Evolutionary conservation across 208 protist genomes (phyloP), one percentile per base, ranked within the genome.

Genomic region (Leishmania tarentolae): DNA sequence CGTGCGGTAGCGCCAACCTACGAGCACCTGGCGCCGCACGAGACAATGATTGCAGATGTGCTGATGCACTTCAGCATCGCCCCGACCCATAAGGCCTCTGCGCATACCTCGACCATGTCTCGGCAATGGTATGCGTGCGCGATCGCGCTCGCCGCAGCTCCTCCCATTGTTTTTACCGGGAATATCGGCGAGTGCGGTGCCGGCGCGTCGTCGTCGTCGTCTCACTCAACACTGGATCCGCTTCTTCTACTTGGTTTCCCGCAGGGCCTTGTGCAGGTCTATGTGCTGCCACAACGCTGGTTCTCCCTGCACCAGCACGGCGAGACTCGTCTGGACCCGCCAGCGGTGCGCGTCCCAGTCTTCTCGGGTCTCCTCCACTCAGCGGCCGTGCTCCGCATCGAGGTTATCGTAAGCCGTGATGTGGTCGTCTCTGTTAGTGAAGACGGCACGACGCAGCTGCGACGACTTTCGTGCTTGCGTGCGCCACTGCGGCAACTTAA

Each of bases 231-330:
- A 50, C 57, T 53, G 83, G 82, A 85, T 40, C 72, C 79, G 37
- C 92, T 92, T 76, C 79, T 96, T 8, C 59, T 96, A 9, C 68
- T 96, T 46, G 95, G 95, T 50, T 98, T 95, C 74, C 90, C 92
- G 40, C 90, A 91, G 31, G 93, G 93, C 37, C 83, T 92, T 2
- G 40, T 98, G 65, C 93, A 96, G 84, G 77, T 88, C 46, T 97
- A 93, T 75, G 79, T 75, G 68, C 81, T 97, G 52, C 87, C 81
- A 53, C n/a, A 71, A 35, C 79, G 84, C 53, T 96, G 93, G 91
- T 98, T 98, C 73, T 78, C 86, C 9, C 79, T 93, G 59, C 85
- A 84, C 73, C 71, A 81, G 37, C 79, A 88, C 65, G 63, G 83
- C 19, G 79, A 87, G 42, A 82, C 76, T 7, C 83, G 94, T 19